Evolutionary conservation across 2,329 filamentous ascomycete genomes (phyloP).

Genomic region (Neopestalotiopsis clavispora): DNA sequence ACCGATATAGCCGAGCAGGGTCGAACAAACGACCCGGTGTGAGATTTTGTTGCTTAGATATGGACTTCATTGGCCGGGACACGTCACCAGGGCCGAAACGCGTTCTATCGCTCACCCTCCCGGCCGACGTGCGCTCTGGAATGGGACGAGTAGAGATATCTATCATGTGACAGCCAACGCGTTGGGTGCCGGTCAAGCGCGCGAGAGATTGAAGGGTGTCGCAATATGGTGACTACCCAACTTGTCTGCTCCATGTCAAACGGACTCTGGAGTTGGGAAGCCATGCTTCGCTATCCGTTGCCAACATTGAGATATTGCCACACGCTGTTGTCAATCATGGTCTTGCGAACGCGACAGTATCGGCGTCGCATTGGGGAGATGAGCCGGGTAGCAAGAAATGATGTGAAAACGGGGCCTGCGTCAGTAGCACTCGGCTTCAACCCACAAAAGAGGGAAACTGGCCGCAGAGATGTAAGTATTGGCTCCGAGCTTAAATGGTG

Average conservation of each 20-base stretch:
- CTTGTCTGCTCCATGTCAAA: not conserved
- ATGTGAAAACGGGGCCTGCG: not conserved
- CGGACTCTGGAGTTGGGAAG: not conserved
- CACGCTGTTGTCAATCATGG: not conserved
- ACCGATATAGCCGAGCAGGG: conserved; percentile 13
- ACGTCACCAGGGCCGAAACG: conserved; percentile 18
- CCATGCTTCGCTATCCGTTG: not conserved
- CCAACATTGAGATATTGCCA: not conserved
- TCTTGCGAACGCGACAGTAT: not conserved
- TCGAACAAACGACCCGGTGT: conserved; percentile 21
- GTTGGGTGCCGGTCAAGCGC: not conserved
- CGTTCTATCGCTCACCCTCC: conserved; percentile 11
- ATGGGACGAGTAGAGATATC: not conserved
- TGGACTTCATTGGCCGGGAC: conserved; percentile 13
- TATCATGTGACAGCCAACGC: conserved; percentile 11
- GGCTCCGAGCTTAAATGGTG: not conserved
- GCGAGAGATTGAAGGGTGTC: not conserved
- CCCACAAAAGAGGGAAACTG: not conserved
- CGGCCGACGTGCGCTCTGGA: not conserved
- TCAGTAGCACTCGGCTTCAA: not conserved
- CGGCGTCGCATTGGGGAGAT: not conserved
- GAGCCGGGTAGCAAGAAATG: not conserved
- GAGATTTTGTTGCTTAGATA: conserved; percentile 18
- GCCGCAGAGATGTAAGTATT: not conserved
- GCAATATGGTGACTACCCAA: not conserved